Percentiles rank a stretch among this genome's conserved stretches.
Conservation (phyloP, 1,284 basidiomycete species). For the Puccinia horiana region DNA sequence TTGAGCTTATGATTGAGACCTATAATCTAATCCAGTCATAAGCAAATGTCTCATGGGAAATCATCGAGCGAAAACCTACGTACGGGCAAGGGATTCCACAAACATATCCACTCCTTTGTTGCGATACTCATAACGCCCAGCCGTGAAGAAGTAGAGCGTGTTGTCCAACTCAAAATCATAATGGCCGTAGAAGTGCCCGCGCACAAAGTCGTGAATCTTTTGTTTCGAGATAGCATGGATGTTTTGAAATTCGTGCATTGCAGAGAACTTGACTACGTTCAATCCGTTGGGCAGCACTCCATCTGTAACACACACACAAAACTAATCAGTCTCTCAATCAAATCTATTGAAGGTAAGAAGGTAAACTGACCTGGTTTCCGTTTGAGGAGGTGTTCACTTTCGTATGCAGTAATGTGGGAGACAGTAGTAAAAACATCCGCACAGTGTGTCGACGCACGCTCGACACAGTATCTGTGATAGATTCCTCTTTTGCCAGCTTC, state of each 20-base stretch:
- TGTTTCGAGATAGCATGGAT: conserved; percentile 81
- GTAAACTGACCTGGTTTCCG: conserved; percentile 71
- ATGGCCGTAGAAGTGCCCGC: conserved; percentile 97
- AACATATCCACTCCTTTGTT: conserved; percentile 99
- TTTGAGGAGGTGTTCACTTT: conserved; percentile 92
- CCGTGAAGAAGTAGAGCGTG: conserved; percentile 97
- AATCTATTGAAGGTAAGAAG: not conserved
- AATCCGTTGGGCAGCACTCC: conserved; percentile 97
- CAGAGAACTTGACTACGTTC: conserved; percentile 94
- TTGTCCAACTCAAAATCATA: conserved; percentile 94
- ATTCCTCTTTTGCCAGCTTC: conserved; percentile 98
- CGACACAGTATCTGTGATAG: conserved; percentile 84
- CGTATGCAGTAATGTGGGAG: conserved; percentile 74
- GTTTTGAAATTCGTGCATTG: conserved; percentile 97
- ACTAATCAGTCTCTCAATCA: not conserved
- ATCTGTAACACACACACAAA: conserved; percentile 61
- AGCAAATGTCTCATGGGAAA: not conserved
- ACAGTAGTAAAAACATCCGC: conserved; percentile 65
- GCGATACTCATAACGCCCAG: conserved; percentile 96
- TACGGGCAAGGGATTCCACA: conserved; percentile 81
- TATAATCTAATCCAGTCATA: conserved; percentile 11
- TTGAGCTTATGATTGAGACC: conserved; percentile 82
- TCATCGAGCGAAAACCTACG: conserved; percentile 31
- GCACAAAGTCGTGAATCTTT: conserved; percentile 96
- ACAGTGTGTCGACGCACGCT: conserved; percentile 88